Evolutionary conservation across 2,329 filamentous ascomycete genomes (phyloP), one percentile per base, ranked within the genome.

Genomic region (Amauroascus verrucosus): DNA sequence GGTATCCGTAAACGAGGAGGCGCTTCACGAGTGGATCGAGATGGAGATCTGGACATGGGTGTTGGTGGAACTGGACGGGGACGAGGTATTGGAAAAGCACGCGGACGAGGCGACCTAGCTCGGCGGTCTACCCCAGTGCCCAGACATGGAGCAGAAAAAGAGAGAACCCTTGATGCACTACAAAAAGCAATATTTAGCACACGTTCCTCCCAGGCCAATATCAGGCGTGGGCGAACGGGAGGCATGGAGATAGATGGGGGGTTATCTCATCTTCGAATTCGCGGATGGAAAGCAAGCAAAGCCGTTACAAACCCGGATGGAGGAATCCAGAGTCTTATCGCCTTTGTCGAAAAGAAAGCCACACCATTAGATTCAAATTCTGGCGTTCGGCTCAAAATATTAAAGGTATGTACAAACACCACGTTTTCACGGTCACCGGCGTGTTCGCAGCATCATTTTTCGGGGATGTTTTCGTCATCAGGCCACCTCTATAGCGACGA

Each of bases 321-420:
- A 47, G 85, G 85, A 18, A 64, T 85, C 24, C 76, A 77, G 56
- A 78, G 80, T 55, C 73, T 88, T 28, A 67, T 88, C 51, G 73
- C 74, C 48, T 88, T 88, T 64, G 70, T 89, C 58, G 83, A 88
- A 70, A 80, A 82, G 62, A 88, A 88, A 67, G 78, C 84, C 45
- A 76, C 77, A 53, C 70, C 75, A 59, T 56, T 64, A 58, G 73
- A 81, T 62, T 72, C 72, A 56, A 75, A 75, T 65, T 54, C 64
- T 61, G 64, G 72, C 63, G 75, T 77, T 63, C 72, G 74, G 60
- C 74, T 86, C 61, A 81, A 77, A 65, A 82, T 90, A 58, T 82
- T 81, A 72, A 87, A 88, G 83, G 86, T 89, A 86, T 81, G 84
- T 85, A 68, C 70, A 67, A 53, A 69, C 65, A 69, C 60, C 62